Percentiles rank a stretch among this genome's conserved stretches.
Evolutionary conservation across 225 moss, liverwort and hornwort species (phyloP).

Genomic region (Neckera pumila): DNA sequence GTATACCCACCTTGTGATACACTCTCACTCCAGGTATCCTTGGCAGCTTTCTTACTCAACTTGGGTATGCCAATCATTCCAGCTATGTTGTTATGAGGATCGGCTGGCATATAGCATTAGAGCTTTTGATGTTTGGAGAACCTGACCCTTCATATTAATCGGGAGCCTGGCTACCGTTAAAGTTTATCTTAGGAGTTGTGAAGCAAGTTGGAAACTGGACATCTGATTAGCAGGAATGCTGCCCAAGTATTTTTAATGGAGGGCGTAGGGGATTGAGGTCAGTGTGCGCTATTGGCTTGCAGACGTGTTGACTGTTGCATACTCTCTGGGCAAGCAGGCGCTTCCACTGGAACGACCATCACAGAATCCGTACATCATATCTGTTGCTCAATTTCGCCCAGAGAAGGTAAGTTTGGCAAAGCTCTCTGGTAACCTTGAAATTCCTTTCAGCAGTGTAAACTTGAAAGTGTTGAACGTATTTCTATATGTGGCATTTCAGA

Average conservation of each 20-base stretch:
- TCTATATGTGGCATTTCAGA: neutral
- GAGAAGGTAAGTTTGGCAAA: constrained; percentile 54
- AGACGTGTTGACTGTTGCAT: constrained; percentile 73
- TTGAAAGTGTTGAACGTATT: neutral
- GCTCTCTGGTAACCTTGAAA: neutral
- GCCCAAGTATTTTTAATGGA: neutral
- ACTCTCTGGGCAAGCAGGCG: constrained; percentile 75
- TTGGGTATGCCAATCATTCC: neutral
- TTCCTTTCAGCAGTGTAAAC: neutral
- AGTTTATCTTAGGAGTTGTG: neutral
- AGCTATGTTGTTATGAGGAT: neutral
- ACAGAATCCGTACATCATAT: constrained; percentile 57
- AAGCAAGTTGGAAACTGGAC: neutral
- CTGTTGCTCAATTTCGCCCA: constrained; percentile 89
- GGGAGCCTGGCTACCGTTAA: neutral
- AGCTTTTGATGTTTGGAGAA: neutral
- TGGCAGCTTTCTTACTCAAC: neutral
- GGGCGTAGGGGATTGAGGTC: constrained; percentile 43
- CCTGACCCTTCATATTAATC: neutral
- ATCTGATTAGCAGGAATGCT: constrained; percentile 4
- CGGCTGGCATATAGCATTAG: neutral
- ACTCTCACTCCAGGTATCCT: constrained; percentile 59
- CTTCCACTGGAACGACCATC: constrained; percentile 60
- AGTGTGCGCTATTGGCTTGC: constrained; percentile 44
- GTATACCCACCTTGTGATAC: constrained; percentile 97